A percentile compares a stretch with the other conserved stretches of the same genome.
Conservation (phyloP, 371 early-diverging fungal species). For the Parasitella parasitica region DNA sequence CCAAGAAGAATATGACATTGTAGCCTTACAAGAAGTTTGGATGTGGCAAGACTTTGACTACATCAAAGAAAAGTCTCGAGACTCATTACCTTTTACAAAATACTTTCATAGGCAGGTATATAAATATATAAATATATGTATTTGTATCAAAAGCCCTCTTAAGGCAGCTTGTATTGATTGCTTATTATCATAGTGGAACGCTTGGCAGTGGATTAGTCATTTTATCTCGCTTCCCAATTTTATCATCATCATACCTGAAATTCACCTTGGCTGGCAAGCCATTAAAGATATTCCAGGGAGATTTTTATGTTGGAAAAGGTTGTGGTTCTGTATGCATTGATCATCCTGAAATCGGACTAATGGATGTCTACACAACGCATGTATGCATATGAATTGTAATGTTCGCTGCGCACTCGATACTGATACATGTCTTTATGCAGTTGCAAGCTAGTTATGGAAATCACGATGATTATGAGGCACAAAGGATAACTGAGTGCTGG, state of each 20-base stretch:
- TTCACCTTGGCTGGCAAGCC: constrained; percentile 61
- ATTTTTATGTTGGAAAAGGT: constrained; percentile 66
- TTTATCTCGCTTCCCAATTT: constrained; percentile 53
- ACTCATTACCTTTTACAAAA: constrained; percentile 42
- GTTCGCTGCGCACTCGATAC: too few relatives aligned
- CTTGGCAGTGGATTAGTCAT: constrained; percentile 61
- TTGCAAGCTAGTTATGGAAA: constrained; percentile 58
- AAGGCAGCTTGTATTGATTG: neutral
- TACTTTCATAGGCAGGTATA: constrained; percentile 49
- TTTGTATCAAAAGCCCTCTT: too few relatives aligned
- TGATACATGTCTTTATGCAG: constrained; percentile 23
- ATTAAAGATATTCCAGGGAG: constrained; percentile 57
- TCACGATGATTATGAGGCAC: constrained; percentile 49
- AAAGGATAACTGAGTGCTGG: constrained; percentile 63
- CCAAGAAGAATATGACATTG: constrained; percentile 47
- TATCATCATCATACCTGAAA: constrained; percentile 43
- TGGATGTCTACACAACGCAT: constrained; percentile 66
- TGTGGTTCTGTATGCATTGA: constrained; percentile 50
- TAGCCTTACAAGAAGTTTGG: constrained; percentile 69
- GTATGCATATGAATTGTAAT: constrained; percentile 34
- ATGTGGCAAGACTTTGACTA: constrained; percentile 51
- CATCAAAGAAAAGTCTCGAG: constrained; percentile 29
- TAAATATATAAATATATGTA: neutral
- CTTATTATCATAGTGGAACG: constrained; percentile 43
- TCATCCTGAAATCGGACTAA: constrained; percentile 57